Conservation (phyloP, 352 stramenopile genomes). For the Phytophthora sp. region DNA sequence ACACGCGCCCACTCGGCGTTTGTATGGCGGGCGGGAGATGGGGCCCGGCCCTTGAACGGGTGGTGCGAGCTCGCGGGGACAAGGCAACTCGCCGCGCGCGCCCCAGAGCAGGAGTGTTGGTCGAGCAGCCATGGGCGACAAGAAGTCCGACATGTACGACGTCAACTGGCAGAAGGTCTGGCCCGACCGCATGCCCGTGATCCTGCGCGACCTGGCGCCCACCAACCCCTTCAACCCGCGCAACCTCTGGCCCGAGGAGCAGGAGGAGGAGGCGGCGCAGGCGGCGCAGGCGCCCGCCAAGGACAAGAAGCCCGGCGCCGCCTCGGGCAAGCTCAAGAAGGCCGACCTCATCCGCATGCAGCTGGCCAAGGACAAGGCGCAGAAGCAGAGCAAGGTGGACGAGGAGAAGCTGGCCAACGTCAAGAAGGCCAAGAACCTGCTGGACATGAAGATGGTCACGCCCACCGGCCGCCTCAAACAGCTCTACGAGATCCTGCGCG, state of each 20-base stretch:
- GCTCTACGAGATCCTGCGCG: constrained; percentile 85
- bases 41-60: constrained; percentile 11
- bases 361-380: constrained; percentile 85
- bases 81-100: too few relatives aligned
- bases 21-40: constrained; percentile 27
- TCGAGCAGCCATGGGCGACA: constrained; percentile 48
- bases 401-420: constrained; percentile 90
- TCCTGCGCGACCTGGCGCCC: constrained; percentile 82
- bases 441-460: constrained; percentile 89
- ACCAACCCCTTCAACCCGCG: constrained; percentile 89
- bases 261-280: constrained; percentile 47
- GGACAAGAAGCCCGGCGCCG: constrained; percentile 34
- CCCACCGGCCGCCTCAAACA: constrained; percentile 82
- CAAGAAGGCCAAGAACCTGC: constrained; percentile 81
- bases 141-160: constrained; percentile 84
- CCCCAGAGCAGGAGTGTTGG: neutral
- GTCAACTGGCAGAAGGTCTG: constrained; percentile 92
- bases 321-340: constrained; percentile 83
- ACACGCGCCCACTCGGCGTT: constrained; percentile 19
- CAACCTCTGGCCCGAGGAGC: constrained; percentile 85
- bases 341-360: constrained; percentile 88
- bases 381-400: constrained; percentile 89
- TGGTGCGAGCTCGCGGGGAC: constrained; percentile 11
- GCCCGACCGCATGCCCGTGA: constrained; percentile 89
- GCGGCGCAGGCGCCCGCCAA: constrained; percentile 26